These are phyloP conservation scores for Camillea tinctor DNA, from an alignment of 2,329 filamentous ascomycete species.

Conservation along the genomic window DNA sequence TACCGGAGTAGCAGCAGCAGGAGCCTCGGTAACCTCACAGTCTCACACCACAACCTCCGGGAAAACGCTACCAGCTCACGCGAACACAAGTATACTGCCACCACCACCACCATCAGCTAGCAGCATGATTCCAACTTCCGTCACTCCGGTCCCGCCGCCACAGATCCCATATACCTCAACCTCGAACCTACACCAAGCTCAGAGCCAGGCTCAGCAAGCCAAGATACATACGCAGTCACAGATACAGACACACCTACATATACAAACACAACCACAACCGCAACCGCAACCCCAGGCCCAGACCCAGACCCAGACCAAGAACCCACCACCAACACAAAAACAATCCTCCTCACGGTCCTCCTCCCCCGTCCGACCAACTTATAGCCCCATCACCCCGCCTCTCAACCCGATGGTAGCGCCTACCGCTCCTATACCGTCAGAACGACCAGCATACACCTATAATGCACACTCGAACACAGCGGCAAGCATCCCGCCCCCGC, in stretches of 20 bases:
- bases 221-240: slow-evolving; percentile 1
- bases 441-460: slow-evolving; percentile 28
- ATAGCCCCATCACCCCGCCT: slow-evolving; percentile 57
- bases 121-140: background rate
- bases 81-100: background rate
- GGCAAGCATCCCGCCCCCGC: slow-evolving; percentile 37
- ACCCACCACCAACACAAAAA: slow-evolving; percentile 4
- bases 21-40: slow-evolving; percentile 5
- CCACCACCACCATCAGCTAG: slow-evolving; percentile 5
- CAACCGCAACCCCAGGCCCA: too few relatives aligned
- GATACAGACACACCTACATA: background rate
- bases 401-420: slow-evolving; percentile 34
- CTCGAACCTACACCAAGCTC: background rate
- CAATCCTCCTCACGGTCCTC: slow-evolving; percentile 32
- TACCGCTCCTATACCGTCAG: slow-evolving; percentile 20
- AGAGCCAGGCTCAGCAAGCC: background rate
- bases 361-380: slow-evolving; percentile 48
- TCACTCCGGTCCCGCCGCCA: background rate
- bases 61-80: background rate
- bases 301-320: too few relatives aligned
- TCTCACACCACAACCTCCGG: background rate
- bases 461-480: slow-evolving; percentile 19
- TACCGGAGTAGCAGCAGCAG: slow-evolving; percentile 20
- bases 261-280: slow-evolving; percentile 1
- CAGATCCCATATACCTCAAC: background rate